Evolutionary conservation across 768 basidiomycete genomes (phyloP), one percentile per base, ranked within the genome.

Genomic region (Mrakia gelida): DNA sequence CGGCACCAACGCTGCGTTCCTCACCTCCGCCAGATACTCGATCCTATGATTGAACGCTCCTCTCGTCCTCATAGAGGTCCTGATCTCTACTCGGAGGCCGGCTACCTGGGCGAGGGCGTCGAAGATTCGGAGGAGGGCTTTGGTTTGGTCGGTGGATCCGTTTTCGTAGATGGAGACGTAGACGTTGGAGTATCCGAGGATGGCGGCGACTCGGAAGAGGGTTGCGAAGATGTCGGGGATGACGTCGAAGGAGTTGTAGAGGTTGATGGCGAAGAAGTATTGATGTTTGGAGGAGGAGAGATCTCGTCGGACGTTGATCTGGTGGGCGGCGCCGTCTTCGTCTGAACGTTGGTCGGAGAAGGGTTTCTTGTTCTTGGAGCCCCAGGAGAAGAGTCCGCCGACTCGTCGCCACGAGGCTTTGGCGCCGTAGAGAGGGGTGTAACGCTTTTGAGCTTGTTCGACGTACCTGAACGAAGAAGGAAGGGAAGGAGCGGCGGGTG

Each of bases 21-120:
- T 92, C n/a, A 99, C 96, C 83, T 99, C 96, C n/a, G 97, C 97
- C 73, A 99, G 91, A 86, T 99, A 99, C 85, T 99, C 97, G 87
- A 99, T 99, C 74, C 97, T 95, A 84, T 99, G 97, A 85, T 96
- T 96, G 88, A 98, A 98, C 13, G 92, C 92, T 59, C 97, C 97
- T 41, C 96, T 88, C 15, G 92, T 95, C 80, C 97, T 91, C 87
- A 91, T 92, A 15, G 92, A 93, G 0, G 95, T 95, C 78, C 94
- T 90, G 82, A 99, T 98, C 81, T 91, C 92, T 80, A 99, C 89
- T 73, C 97, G 90, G 85, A 98, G 88, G 38, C 97, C 97, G 78
- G 96, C 93, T 71, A 90, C 90, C 63, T 91, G 88, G 0, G 93
- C 93, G 71, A 99, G 88, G 5, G 95, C 92, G 85, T 96, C 95